These are phyloP conservation scores for Tuber brumale DNA, from an alignment of 495 filamentous ascomycete species.

Conservation along the genomic window DNA sequence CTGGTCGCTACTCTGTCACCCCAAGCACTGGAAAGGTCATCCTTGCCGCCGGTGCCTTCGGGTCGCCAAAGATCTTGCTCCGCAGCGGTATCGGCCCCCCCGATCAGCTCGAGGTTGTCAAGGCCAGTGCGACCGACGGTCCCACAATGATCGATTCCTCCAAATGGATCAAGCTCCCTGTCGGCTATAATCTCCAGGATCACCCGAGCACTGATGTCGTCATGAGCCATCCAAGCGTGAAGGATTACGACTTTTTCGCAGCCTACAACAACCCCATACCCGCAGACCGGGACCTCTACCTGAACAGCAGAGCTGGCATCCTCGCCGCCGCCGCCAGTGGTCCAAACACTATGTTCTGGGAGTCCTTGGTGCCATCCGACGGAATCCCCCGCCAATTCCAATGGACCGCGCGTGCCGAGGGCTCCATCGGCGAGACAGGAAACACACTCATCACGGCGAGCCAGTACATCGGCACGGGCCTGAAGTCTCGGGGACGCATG, in stretches of 20 bases:
- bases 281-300: conserved; percentile 48
- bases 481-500: conserved; percentile 56
- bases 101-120: conserved; percentile 56
- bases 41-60: conserved; percentile 63
- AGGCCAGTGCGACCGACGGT: conserved; percentile 49
- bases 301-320: conserved; percentile 53
- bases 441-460: conserved; percentile 54
- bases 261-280: conserved; percentile 51
- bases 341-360: conserved; percentile 53
- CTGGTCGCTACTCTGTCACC: conserved; percentile 57
- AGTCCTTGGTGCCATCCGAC: conserved; percentile 44
- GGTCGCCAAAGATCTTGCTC: conserved; percentile 66
- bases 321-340: conserved; percentile 65
- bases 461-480: conserved; percentile 61
- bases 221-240: conserved; percentile 55
- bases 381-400: conserved; percentile 61
- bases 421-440: conserved; percentile 44
- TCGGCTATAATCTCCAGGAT: conserved; percentile 67
- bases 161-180: conserved; percentile 65
- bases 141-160: conserved; percentile 48
- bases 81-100: conserved; percentile 59
- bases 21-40: conserved; percentile 57
- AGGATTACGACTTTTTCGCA: conserved; percentile 59
- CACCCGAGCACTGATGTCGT: conserved; percentile 67
- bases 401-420: conserved; percentile 60